Evolutionary conservation across 2,329 filamentous ascomycete genomes (phyloP).

Genomic region (Diaporthe vaccinii): DNA sequence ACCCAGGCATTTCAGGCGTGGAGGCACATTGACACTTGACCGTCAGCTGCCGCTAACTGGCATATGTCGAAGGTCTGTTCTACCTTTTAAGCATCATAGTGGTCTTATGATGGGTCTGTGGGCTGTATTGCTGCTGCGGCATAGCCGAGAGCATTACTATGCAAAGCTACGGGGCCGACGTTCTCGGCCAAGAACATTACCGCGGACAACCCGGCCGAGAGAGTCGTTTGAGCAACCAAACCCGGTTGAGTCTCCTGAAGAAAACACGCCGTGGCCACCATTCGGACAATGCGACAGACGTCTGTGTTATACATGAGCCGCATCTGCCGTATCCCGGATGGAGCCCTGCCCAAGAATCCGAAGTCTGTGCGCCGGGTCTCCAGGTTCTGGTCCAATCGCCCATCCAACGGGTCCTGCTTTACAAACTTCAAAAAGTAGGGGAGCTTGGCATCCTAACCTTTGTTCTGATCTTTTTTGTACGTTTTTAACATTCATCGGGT

Average conservation of each 20-base stretch:
- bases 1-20: background rate
- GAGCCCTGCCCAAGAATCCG: background rate
- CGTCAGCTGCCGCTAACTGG: background rate
- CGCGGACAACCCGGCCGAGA: background rate
- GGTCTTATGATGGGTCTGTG: background rate
- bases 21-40: background rate
- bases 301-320: background rate
- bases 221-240: background rate
- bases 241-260: background rate
- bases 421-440: background rate
- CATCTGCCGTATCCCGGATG: too few relatives aligned
- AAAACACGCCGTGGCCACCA: background rate
- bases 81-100: background rate
- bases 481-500: background rate
- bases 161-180: background rate
- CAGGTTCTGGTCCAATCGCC: background rate
- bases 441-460: background rate
- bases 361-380: slow-evolving; percentile 5
- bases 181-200: background rate
- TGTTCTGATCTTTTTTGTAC: background rate
- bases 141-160: background rate
- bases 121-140: background rate
- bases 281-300: background rate
- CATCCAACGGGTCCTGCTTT: background rate
- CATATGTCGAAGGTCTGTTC: background rate